These are phyloP conservation scores for Paradendryphiella salina DNA, from an alignment of 2,329 filamentous ascomycete genomes.

Conservation along the genomic window DNA sequence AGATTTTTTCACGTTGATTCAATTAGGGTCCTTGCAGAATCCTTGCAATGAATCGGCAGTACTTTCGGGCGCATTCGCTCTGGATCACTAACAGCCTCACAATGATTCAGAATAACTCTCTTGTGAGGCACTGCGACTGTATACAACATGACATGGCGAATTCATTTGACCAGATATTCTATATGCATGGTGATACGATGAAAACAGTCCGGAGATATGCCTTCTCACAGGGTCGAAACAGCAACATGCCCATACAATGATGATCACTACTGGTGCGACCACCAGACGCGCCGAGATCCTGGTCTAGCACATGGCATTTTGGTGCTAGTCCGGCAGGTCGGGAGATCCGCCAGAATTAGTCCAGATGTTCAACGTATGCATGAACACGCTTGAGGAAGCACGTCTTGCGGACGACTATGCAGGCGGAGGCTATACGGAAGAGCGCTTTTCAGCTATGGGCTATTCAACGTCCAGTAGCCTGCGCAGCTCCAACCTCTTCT, in stretches of 20 bases:
- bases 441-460: slow-evolving; percentile 18
- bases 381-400: slow-evolving; percentile 27
- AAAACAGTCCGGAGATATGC: no score
- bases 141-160: no score
- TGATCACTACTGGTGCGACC: no score
- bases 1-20: neutral
- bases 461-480: slow-evolving; percentile 13
- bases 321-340: slow-evolving; percentile 13
- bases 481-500: neutral
- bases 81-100: neutral
- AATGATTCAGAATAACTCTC: no score
- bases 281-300: neutral
- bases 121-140: no score
- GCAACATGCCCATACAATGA: no score
- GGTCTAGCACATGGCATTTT: neutral
- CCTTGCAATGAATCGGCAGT: neutral
- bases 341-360: slow-evolving; percentile 36
- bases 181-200: no score
- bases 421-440: slow-evolving; percentile 16
- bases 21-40: neutral
- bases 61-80: slow-evolving; percentile 1
- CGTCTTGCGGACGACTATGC: slow-evolving; percentile 24
- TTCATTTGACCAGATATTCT: no score
- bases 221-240: no score
- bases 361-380: slow-evolving; percentile 21